Percentiles rank a stretch among this genome's conserved stretches.
These are phyloP conservation scores for Eruca vesicaria DNA, from an alignment of 441 rosid genomes.

Conservation along the genomic window DNA sequence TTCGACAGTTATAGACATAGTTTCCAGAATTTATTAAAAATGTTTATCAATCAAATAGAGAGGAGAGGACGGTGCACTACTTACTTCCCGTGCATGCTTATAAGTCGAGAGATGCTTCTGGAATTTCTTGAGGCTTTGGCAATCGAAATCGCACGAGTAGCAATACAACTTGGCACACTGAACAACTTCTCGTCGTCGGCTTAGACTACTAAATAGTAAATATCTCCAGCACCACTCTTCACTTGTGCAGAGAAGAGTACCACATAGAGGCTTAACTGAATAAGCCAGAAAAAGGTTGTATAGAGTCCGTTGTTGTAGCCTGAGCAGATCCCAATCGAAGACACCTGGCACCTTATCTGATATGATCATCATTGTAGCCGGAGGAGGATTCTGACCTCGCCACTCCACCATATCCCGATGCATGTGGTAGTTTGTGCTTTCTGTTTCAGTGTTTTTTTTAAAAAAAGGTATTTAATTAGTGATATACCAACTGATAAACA, in stretches of 20 bases:
- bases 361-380: constrained; percentile 4
- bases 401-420: background rate
- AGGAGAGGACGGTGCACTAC: background rate
- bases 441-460: background rate
- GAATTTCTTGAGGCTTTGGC: background rate
- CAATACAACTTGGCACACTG: background rate
- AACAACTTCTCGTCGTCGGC: too few relatives aligned
- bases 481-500: too few relatives aligned
- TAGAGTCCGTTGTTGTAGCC: background rate
- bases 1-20: background rate
- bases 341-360: background rate
- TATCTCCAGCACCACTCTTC: background rate
- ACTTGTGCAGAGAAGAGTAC: background rate
- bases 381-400: background rate
- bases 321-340: background rate
- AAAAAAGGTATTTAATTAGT: background rate
- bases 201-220: background rate
- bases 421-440: background rate
- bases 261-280: background rate
- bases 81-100: background rate
- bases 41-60: background rate
- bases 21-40: background rate
- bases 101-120: background rate
- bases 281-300: background rate
- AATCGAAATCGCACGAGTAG: background rate